Base-by-base conservation (phyloP, 2,329 filamentous ascomycete species). In the Arthrobotrys megalospora region DNA sequence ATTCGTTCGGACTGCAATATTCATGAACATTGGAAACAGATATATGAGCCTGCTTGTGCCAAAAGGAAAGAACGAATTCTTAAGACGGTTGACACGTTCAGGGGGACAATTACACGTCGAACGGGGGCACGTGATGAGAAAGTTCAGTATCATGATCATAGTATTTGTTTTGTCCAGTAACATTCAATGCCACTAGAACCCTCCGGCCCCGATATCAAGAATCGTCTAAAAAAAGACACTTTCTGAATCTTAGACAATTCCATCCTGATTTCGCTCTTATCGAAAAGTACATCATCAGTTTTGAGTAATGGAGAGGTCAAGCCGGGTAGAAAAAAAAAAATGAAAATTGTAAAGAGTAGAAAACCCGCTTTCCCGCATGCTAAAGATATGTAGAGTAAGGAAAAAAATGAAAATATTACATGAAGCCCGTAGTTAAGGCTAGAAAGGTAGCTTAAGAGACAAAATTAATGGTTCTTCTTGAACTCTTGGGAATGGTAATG, bases 341-440 rank as follows among this genome's bases (percentile, higher is more conserved):
- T 8, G 1, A 24, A 43, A 41, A 11, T 3, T 14, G 19, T 28
- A 60, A 60, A 21, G n/a, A 38, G 12, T 21, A 58, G 14, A 53
- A 6, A 36, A 38, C 52, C 19, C 55, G 55, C 55, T 60, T 28
- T 60, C 34, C 55, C 36, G 55, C 55, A 60, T 60, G 55, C 55
- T 60, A 60, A 28, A 28, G 24, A 60, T 60, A 36, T 43, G 55
- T 60, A 28, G 14, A 28, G 14, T 28, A 60, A 43, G 55, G 24
- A 60, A 60, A 28, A 58, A 24, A 55, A 52, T 24, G 2, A 45
- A 45, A 28, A 28, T 28, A 28, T 28, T 28, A 28, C 24, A 28
- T 28, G 24, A 28, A 28, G 24, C 24, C 24, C 24, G 24, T 28
- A 28, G 24, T 5, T 28, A 5, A 28, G 24, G 24, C 24, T 28